phyloP scores from a whole-genome alignment of 2,329 filamentous ascomycete species.

The Thermoascus crustaceus region DNA sequence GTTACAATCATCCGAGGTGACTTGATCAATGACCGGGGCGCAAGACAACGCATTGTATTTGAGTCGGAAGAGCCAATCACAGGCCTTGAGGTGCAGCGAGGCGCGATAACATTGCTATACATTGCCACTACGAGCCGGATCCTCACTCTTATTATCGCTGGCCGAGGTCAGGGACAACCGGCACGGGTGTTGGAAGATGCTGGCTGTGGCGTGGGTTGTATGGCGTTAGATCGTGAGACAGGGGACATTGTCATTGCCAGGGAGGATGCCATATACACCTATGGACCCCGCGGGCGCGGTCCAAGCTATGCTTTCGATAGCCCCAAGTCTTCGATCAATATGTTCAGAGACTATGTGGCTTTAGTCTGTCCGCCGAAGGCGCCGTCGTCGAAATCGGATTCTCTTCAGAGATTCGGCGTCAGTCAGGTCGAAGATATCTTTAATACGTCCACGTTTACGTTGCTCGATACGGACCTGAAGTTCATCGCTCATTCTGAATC shows the following conservation, averaged over 20 bases:
- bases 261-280: conserved; percentile 93
- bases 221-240: conserved; percentile 72
- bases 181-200: conserved; percentile 81
- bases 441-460: conserved; percentile 76
- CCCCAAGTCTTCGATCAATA: conserved; percentile 70
- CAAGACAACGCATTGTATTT: conserved; percentile 87
- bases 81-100: conserved; percentile 68
- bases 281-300: conserved; percentile 74
- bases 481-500: conserved; percentile 86
- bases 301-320: conserved; percentile 88
- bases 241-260: conserved; percentile 86
- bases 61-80: conserved; percentile 96
- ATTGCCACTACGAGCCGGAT: conserved; percentile 86
- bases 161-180: conserved; percentile 80
- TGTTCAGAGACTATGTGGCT: conserved; percentile 78
- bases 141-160: conserved; percentile 76
- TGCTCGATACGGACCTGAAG: conserved; percentile 85
- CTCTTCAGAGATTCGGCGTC: conserved; percentile 65
- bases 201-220: conserved; percentile 89
- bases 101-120: conserved; percentile 67
- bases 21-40: conserved; percentile 87
- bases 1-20: conserved; percentile 92
- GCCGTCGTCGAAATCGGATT: conserved; percentile 47
- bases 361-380: conserved; percentile 71
- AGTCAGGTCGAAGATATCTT: conserved; percentile 69